Evolutionary conservation across 129 eudicot genomes (phyloP).

Genomic region (carrot (Daucus carota)): DNA sequence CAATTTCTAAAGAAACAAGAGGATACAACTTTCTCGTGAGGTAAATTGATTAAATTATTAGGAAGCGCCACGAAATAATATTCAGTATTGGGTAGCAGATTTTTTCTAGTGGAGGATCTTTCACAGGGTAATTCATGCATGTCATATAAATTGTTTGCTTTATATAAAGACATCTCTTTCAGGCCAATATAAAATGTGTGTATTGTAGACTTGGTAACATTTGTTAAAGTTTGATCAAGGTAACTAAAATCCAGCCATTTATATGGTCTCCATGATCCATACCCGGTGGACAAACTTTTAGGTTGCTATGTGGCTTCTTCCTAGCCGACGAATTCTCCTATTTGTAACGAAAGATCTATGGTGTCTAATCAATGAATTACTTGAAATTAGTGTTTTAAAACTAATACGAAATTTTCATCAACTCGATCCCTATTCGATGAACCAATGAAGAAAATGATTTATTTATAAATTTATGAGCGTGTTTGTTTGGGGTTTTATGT

Average conservation of each 20-base stretch:
- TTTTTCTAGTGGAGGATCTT: slow-evolving; percentile 5
- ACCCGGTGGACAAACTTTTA: neutral
- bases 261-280: neutral
- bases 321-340: neutral
- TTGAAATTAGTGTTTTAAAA: too few species aligned
- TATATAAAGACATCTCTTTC: neutral
- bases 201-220: neutral
- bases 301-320: neutral
- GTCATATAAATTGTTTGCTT: neutral
- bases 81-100: neutral
- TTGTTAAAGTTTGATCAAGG: neutral
- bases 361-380: too few species aligned
- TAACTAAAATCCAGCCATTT: neutral
- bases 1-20: neutral
- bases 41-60: neutral
- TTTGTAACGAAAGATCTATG: neutral
- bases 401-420: too few species aligned
- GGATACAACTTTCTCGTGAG: neutral
- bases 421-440: too few species aligned
- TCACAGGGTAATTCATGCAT: slow-evolving; percentile 6
- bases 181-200: neutral
- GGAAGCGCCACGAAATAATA: neutral
- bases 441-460: too few species aligned
- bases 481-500: too few species aligned
- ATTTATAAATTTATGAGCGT: too few species aligned